phyloP scores from a whole-genome alignment of 495 filamentous ascomycete genomes.

The Ramalina peruviana region DNA sequence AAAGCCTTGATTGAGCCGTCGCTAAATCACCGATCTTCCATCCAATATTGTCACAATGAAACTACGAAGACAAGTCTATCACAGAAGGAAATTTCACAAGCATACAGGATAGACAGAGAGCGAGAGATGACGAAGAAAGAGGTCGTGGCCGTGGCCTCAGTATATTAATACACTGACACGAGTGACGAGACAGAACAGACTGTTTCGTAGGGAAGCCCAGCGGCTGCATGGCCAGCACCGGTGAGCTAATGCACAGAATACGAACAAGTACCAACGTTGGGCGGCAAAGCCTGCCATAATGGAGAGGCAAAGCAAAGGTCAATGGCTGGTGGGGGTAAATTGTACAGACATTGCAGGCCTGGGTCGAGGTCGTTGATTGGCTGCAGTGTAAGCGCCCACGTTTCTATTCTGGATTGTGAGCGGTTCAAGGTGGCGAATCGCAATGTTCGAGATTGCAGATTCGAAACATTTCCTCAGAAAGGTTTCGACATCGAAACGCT shows the following conservation, averaged over 20 bases:
- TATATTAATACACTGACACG: conserved; percentile 19
- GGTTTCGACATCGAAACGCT: too few relatives aligned
- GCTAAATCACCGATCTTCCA: background rate
- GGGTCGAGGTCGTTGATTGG: conserved; percentile 7
- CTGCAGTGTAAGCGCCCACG: conserved; percentile 11
- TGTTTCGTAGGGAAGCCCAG: background rate
- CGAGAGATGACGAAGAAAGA: conserved; percentile 16
- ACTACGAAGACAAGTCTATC: too few relatives aligned
- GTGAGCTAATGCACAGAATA: conserved; percentile 4
- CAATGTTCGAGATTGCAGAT: too few relatives aligned
- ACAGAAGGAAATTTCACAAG: background rate
- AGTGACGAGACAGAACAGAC: background rate
- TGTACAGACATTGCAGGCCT: background rate
- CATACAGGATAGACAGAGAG: conserved; percentile 10
- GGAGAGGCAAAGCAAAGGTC: background rate
- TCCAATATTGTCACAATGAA: too few relatives aligned
- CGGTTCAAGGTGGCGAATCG: background rate
- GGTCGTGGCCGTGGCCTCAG: conserved; percentile 17
- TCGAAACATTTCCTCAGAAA: too few relatives aligned
- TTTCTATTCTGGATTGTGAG: conserved; percentile 3
- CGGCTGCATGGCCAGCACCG: conserved; percentile 6
- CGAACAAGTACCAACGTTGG: background rate
- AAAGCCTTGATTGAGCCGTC: background rate
- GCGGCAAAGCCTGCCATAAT: background rate
- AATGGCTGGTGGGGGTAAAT: background rate